phyloP scores from a whole-genome alignment of 179 eudicot species.

The Drosera spatulata region DNA sequence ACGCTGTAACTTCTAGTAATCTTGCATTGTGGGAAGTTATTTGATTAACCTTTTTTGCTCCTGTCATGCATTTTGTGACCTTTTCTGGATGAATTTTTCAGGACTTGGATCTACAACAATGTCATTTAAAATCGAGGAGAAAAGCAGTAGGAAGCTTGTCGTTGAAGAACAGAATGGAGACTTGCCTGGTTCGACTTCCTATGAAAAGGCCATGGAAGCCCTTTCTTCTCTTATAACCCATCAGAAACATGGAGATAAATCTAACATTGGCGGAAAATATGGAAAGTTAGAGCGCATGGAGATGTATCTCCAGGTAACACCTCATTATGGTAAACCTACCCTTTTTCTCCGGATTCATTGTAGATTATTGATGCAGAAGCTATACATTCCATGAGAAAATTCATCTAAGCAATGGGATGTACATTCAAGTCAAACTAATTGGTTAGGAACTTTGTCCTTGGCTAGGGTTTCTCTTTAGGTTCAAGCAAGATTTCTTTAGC shows the following conservation, averaged over 20 bases:
- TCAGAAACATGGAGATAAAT: background rate
- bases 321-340: no score
- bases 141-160: background rate
- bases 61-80: background rate
- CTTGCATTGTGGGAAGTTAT: background rate
- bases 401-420: no score
- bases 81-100: background rate
- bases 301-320: background rate
- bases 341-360: no score
- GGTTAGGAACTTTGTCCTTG: no score
- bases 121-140: background rate
- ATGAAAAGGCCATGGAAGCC: slow-evolving; percentile 2
- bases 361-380: no score
- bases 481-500: no score
- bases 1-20: no score
- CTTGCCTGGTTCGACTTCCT: background rate
- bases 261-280: background rate
- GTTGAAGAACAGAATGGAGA: background rate
- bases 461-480: no score
- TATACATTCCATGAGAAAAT: no score
- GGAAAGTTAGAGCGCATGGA: slow-evolving; percentile 2
- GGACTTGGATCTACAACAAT: background rate
- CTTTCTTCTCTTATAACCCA: slow-evolving; percentile 1
- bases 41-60: slow-evolving; percentile 21
- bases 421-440: no score